A percentile compares a stretch with the other conserved stretches of the same genome.
phyloP scores from a whole-genome alignment of 768 basidiomycete genomes.

The Antrodiella citrinella region DNA sequence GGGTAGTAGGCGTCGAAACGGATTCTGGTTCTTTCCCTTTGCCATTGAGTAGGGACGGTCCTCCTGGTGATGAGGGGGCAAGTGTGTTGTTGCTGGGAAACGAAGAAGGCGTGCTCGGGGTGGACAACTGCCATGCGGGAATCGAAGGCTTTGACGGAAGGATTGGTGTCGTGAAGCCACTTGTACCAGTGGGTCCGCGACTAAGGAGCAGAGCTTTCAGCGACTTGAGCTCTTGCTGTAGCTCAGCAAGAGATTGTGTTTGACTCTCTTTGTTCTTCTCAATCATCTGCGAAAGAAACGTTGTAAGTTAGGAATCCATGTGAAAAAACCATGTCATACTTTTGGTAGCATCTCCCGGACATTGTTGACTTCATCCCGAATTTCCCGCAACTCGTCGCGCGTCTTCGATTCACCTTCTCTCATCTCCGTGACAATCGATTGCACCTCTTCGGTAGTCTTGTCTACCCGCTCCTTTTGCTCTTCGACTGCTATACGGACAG shows the following conservation, averaged over 20 bases:
- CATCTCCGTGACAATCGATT: slow-evolving; percentile 65
- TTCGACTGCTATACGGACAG: slow-evolving; percentile 66
- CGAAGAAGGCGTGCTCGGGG: slow-evolving; percentile 9
- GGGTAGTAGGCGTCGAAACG: too few species aligned
- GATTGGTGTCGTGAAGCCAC: slow-evolving; percentile 40
- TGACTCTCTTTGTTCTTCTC: slow-evolving; percentile 88
- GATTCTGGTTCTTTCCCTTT: slow-evolving; percentile 53
- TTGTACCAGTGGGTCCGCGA: slow-evolving; percentile 46
- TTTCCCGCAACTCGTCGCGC: slow-evolving; percentile 83
- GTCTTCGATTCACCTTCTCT: slow-evolving; percentile 70
- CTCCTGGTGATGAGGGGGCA: slow-evolving; percentile 11
- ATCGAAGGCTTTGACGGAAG: slow-evolving; percentile 61
- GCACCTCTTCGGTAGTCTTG: slow-evolving; percentile 63
- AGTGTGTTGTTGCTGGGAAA: slow-evolving; percentile 5
- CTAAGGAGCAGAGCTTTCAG: slow-evolving; percentile 83
- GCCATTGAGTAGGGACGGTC: slow-evolving; percentile 26
- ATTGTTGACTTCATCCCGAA: slow-evolving; percentile 84
- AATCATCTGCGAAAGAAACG: slow-evolving; percentile 77
- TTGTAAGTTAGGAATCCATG: slow-evolving; percentile 1
- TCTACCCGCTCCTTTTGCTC: slow-evolving; percentile 70
- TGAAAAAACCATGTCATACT: slow-evolving; percentile 36
- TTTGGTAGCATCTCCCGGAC: slow-evolving; percentile 91
- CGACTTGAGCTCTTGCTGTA: slow-evolving; percentile 92
- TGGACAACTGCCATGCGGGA: slow-evolving; percentile 85
- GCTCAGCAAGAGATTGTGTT: slow-evolving; percentile 71